A percentile compares a stretch with the other conserved stretches of the same genome.
phyloP scores from a whole-genome alignment of 169 alveolate species.

The Plasmodium falciparum region DNA sequence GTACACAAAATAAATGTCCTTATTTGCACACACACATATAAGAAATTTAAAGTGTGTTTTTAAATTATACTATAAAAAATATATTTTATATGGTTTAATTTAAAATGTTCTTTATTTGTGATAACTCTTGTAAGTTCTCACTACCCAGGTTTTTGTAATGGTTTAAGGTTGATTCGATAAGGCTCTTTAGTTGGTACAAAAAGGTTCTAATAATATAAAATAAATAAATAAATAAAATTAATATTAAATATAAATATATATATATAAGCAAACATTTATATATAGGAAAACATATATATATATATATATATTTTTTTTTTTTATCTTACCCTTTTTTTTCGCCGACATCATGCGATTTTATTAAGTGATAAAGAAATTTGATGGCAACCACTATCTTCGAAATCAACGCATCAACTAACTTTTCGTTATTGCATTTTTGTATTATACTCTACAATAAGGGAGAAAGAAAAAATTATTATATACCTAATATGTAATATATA shows the following conservation, averaged over 20 bases:
- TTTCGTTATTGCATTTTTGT: constrained; percentile 42
- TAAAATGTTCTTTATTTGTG: constrained; percentile 42
- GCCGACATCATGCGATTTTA: constrained; percentile 30
- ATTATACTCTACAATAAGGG: constrained; percentile 40
- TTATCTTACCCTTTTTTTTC: constrained; percentile 27
- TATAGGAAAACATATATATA: neutral
- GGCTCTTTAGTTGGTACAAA: constrained; percentile 42
- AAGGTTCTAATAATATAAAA: constrained; percentile 25
- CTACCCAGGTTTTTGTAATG: constrained; percentile 24
- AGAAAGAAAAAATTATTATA: constrained; percentile 8
- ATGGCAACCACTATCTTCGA: constrained; percentile 43
- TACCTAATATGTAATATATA: neutral
- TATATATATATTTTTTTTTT: neutral
- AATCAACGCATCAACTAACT: constrained; percentile 18
- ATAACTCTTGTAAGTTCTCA: constrained; percentile 41
- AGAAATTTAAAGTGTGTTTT: too few relatives aligned
- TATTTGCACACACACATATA: too few relatives aligned
- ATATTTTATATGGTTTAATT: constrained; percentile 5
- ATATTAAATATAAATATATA: constrained; percentile 4
- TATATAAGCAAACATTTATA: neutral
- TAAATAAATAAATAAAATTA: neutral
- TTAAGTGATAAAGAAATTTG: constrained; percentile 40
- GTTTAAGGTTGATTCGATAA: constrained; percentile 47
- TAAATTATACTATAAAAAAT: too few relatives aligned
- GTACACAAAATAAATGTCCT: too few relatives aligned